Percentiles rank a stretch among this genome's conserved stretches.
Evolutionary conservation across 192 early-diverging fungal species (phyloP).

Genomic region (Oehlia diaphana): DNA sequence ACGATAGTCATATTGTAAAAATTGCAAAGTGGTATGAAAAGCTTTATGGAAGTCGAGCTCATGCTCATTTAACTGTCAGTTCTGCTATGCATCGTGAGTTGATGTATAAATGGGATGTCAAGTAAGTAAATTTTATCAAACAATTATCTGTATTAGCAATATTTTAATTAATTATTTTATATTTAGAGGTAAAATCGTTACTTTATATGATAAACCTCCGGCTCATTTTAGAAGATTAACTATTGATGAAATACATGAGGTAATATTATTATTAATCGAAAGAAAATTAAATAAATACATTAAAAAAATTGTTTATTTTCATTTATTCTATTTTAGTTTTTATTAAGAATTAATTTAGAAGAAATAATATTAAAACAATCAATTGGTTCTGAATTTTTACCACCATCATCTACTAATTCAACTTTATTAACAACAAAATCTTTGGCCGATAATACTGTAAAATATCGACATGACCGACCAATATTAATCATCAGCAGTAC

Average conservation of each 20-base stretch:
- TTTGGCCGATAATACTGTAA: conserved; percentile 23
- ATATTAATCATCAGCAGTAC: conserved; percentile 85
- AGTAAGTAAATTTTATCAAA: conserved; percentile 44
- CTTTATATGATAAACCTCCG: conserved; percentile 84
- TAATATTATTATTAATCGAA: conserved; percentile 11
- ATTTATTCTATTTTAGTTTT: conserved; percentile 34
- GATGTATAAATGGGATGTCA: conserved; percentile 56
- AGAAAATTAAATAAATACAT: too few species aligned
- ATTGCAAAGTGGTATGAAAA: conserved; percentile 63
- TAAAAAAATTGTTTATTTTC: not conserved
- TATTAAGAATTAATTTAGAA: conserved; percentile 42
- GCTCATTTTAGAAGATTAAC: conserved; percentile 69
- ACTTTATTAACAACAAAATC: conserved; percentile 50
- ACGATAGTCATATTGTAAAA: conserved; percentile 51
- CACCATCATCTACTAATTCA: conserved; percentile 32
- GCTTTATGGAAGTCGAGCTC: conserved; percentile 63
- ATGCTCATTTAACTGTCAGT: conserved; percentile 85
- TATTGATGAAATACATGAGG: conserved; percentile 66
- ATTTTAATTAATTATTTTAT: not conserved
- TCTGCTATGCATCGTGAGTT: conserved; percentile 76
- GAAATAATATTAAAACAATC: conserved; percentile 44
- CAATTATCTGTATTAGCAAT: not conserved
- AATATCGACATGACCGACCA: conserved; percentile 61
- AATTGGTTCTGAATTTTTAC: conserved; percentile 41
- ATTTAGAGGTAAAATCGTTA: conserved; percentile 64